Evolutionary conservation across 2,329 filamentous ascomycete species (phyloP).

Genomic region (Exutisphaerella laricina): DNA sequence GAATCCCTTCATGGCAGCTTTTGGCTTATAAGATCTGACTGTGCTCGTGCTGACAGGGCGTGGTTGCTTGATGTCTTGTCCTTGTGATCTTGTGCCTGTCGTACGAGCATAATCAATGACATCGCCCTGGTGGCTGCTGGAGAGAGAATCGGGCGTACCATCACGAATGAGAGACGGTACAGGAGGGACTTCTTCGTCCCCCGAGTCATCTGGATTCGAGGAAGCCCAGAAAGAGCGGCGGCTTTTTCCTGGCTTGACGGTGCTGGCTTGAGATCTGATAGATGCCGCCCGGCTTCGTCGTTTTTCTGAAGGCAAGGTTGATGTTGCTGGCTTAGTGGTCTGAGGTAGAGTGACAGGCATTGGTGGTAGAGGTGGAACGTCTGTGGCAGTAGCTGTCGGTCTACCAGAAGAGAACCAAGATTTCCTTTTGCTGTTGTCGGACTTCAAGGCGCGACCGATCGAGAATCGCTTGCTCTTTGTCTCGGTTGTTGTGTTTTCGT

Average conservation of each 20-base stretch:
- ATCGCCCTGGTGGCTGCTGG: constrained; percentile 8
- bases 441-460: neutral
- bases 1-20: constrained; percentile 24
- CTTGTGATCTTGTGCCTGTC: constrained; percentile 3
- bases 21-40: constrained; percentile 21
- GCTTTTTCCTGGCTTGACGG: constrained; percentile 12
- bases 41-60: constrained; percentile 21
- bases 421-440: constrained; percentile 3
- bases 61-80: constrained; percentile 6
- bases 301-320: constrained; percentile 14
- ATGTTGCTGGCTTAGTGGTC: constrained; percentile 11
- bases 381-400: constrained; percentile 9
- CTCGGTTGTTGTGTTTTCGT: too few species aligned
- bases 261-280: constrained; percentile 13
- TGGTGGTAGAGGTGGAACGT: constrained; percentile 13
- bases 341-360: constrained; percentile 12
- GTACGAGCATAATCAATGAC: neutral
- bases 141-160: constrained; percentile 10
- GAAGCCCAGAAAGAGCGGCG: constrained; percentile 21
- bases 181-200: constrained; percentile 18
- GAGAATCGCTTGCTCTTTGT: constrained; percentile 1
- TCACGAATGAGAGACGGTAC: constrained; percentile 18
- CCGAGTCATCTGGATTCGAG: constrained; percentile 22
- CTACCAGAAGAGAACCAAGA: constrained; percentile 10
- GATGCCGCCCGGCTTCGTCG: constrained; percentile 14